A percentile compares a stretch with the other conserved stretches of the same genome.
Evolutionary conservation across 495 filamentous ascomycete genomes (phyloP).

Genomic region (Penicillium cataractarum): DNA sequence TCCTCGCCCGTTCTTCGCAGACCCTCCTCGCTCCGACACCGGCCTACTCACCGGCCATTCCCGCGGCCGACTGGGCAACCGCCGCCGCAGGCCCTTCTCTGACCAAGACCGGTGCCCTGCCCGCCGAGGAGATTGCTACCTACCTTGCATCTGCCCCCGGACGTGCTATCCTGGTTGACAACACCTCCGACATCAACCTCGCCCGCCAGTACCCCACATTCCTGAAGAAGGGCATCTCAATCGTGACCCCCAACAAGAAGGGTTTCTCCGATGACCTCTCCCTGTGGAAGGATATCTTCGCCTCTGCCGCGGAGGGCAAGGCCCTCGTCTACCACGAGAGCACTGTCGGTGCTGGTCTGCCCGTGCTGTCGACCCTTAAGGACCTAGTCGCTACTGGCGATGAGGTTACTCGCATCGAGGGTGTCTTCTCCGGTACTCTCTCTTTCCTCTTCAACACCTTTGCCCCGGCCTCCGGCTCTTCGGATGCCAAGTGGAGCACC

Average conservation of each 20-base stretch:
- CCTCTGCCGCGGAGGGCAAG: constrained; percentile 57
- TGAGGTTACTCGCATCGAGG: constrained; percentile 81
- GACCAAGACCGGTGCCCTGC: constrained; percentile 49
- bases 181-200: constrained; percentile 81
- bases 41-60: constrained; percentile 51
- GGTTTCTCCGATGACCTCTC: constrained; percentile 75
- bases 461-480: constrained; percentile 67
- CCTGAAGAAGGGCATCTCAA: constrained; percentile 73
- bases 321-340: constrained; percentile 89
- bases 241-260: constrained; percentile 97
- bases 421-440: constrained; percentile 94
- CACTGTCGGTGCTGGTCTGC: constrained; percentile 86
- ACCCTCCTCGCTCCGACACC: constrained; percentile 61
- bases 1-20: constrained; percentile 79
- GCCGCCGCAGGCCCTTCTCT: constrained; percentile 58
- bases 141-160: constrained; percentile 71
- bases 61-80: constrained; percentile 52
- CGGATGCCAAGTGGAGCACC: constrained; percentile 72
- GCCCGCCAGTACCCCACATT: constrained; percentile 78
- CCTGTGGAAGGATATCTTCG: constrained; percentile 81
- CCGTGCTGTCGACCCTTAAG: constrained; percentile 84
- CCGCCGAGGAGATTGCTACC: constrained; percentile 63
- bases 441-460: constrained; percentile 97
- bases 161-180: constrained; percentile 81
- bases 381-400: constrained; percentile 89